Percentiles rank a stretch among this genome's conserved stretches.
Evolutionary conservation across 768 basidiomycete genomes (phyloP).

Genomic region (Mycena vulgaris): DNA sequence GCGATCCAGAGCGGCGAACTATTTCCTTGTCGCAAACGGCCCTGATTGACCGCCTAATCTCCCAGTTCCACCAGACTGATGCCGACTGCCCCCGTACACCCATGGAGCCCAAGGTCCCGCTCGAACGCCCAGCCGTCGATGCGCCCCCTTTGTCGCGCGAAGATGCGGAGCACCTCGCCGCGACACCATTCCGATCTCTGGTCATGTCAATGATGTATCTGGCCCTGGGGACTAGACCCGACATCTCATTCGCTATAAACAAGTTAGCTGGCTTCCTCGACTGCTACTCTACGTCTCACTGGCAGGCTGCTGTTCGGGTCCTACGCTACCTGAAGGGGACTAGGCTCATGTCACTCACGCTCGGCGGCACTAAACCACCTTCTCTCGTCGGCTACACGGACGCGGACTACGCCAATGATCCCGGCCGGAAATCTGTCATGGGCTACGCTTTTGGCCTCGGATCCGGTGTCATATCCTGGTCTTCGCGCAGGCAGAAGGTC

Average conservation of each 20-base stretch:
- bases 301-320: neutral
- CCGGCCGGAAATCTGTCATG: neutral
- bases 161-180: no score
- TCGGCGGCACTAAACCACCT: neutral
- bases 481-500: no score
- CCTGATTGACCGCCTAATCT: constrained; percentile 49
- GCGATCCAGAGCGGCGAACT: constrained; percentile 36
- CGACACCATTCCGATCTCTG: no score
- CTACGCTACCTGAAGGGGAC: neutral
- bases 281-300: neutral
- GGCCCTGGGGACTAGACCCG: no score
- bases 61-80: constrained; percentile 36
- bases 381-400: neutral
- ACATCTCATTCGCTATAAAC: neutral
- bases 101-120: no score
- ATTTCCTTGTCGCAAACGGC: constrained; percentile 44
- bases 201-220: no score
- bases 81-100: no score
- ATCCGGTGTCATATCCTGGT: neutral
- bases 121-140: no score
- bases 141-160: no score
- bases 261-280: neutral
- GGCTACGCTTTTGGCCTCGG: neutral
- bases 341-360: neutral
- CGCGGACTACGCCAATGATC: neutral